Conservation (phyloP, 768 basidiomycete genomes). For the Fomitopsis pulvina region DNA sequence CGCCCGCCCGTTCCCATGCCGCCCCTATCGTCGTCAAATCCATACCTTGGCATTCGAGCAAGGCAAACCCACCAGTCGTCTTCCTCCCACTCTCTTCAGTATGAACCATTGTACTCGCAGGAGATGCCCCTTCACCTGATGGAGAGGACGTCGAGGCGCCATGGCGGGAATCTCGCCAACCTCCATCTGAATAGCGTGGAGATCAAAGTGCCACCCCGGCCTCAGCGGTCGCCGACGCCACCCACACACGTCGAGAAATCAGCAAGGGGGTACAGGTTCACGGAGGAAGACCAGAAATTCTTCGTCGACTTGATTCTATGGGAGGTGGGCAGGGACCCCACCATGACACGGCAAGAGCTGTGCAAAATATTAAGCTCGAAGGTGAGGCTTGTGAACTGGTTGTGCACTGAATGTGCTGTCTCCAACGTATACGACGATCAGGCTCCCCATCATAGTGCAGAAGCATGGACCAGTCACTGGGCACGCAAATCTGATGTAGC, state of each 20-base stretch:
- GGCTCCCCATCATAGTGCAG: slow-evolving; percentile 61
- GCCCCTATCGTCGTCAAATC: too few species aligned
- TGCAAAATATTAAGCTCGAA: slow-evolving; percentile 51
- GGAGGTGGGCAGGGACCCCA: slow-evolving; percentile 49
- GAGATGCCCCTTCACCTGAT: too few species aligned
- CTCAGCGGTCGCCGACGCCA: slow-evolving; percentile 65
- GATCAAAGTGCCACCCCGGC: slow-evolving; percentile 51
- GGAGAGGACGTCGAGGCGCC: too few species aligned
- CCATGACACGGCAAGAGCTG: slow-evolving; percentile 45
- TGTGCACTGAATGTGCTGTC: not conserved
- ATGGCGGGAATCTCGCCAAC: too few species aligned
- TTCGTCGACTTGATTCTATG: slow-evolving; percentile 64
- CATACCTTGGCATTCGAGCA: too few species aligned
- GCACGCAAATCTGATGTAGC: slow-evolving; percentile 56
- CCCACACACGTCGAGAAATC: slow-evolving; percentile 42
- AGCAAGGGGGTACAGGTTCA: slow-evolving; percentile 41
- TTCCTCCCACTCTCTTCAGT: too few species aligned
- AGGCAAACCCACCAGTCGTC: too few species aligned
- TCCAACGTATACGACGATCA: slow-evolving; percentile 23
- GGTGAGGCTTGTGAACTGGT: slow-evolving; percentile 26
- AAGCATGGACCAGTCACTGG: slow-evolving; percentile 69
- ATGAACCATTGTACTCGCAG: too few species aligned
- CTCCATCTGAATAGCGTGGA: not conserved
- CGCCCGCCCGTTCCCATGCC: too few species aligned
- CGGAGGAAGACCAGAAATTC: slow-evolving; percentile 56